These are phyloP conservation scores for Pulveroboletus sp. DNA, from an alignment of 768 basidiomycete species.

Conservation along the genomic window DNA sequence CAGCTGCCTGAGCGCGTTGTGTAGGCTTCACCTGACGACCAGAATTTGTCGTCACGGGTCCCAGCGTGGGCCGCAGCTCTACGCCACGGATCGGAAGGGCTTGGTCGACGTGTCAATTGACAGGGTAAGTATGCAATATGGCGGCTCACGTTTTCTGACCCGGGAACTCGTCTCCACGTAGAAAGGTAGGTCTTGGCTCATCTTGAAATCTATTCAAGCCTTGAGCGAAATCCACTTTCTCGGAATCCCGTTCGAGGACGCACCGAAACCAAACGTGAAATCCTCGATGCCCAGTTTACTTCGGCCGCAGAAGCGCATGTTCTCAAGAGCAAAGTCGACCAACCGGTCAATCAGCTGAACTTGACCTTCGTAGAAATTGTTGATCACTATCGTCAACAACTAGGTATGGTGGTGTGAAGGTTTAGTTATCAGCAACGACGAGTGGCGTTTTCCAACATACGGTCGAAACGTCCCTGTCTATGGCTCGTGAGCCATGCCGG, in stretches of 20 bases:
- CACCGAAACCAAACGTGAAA: constrained; percentile 30
- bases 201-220: constrained; percentile 20
- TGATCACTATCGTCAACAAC: constrained; percentile 28
- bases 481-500: constrained; percentile 9
- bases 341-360: constrained; percentile 26
- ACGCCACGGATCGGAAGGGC: constrained; percentile 9
- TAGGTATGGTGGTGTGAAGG: constrained; percentile 2
- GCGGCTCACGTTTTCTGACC: constrained; percentile 24
- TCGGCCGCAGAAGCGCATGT: constrained; percentile 22
- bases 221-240: not conserved
- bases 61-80: not conserved
- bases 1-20: constrained; percentile 15
- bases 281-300: constrained; percentile 17
- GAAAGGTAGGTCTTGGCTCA: constrained; percentile 31
- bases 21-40: constrained; percentile 23
- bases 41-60: constrained; percentile 17
- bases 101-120: constrained; percentile 8
- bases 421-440: not conserved
- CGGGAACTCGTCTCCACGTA: constrained; percentile 22
- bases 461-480: constrained; percentile 16
- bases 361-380: constrained; percentile 29
- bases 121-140: not conserved
- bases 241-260: not conserved
- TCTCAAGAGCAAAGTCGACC: constrained; percentile 19
- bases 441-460: constrained; percentile 11